phyloP scores from a whole-genome alignment of 139 green algal species.

The Gonium pectorale region DNA sequence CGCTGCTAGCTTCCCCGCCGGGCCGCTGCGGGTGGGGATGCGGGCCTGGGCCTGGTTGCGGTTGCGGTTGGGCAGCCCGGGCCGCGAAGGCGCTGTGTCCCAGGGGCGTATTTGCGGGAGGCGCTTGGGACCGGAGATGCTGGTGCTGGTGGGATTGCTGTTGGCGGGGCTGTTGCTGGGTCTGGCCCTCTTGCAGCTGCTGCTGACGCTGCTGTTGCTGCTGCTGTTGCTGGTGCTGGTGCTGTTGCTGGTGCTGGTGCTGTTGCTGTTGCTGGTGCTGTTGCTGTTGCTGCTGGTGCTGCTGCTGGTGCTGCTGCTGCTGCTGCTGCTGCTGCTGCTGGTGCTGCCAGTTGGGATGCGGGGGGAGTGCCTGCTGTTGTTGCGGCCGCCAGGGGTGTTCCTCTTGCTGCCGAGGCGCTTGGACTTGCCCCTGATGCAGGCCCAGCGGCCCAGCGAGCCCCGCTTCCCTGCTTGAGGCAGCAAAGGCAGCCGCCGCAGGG shows the following conservation, averaged over 20 bases:
- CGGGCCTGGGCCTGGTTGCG: too few species aligned
- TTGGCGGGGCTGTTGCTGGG: background rate
- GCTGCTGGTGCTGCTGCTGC: background rate
- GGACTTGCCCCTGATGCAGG: background rate
- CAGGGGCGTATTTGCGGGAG: too few species aligned
- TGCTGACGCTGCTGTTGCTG: background rate
- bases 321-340: background rate
- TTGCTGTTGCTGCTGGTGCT: background rate
- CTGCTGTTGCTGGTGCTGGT: background rate
- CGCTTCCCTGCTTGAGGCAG: background rate
- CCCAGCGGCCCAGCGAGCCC: background rate
- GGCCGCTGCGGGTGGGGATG: too few species aligned
- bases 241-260: background rate
- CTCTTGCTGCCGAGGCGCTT: background rate
- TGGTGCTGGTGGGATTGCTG: background rate
- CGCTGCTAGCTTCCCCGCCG: too few species aligned
- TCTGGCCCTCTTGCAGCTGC: background rate
- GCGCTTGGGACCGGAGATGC: too few species aligned
- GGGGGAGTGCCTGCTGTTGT: background rate
- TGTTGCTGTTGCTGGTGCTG: background rate
- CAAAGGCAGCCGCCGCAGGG: background rate
- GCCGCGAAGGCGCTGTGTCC: too few species aligned
- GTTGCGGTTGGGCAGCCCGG: too few species aligned
- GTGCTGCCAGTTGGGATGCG: background rate
- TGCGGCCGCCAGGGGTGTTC: background rate